phyloP scores from a whole-genome alignment of 2,329 filamentous ascomycete species.

The Cadophora gregata region DNA sequence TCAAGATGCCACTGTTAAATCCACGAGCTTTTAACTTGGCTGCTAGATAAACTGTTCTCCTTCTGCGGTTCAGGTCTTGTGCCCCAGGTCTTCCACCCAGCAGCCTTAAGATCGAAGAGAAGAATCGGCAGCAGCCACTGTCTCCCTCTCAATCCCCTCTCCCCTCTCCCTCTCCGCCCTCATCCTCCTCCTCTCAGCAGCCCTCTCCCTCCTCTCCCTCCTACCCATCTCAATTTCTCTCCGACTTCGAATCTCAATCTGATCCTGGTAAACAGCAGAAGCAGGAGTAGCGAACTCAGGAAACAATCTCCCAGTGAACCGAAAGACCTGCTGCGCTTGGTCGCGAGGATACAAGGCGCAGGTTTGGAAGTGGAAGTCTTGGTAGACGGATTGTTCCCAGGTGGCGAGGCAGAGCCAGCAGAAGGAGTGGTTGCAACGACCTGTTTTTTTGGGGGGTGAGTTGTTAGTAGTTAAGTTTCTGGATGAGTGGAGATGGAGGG shows the following conservation, averaged over 20 bases:
- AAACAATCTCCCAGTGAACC: neutral
- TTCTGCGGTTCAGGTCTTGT: no score
- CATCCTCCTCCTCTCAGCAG: no score
- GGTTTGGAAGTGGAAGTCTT: neutral
- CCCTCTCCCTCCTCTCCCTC: neutral
- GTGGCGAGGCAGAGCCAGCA: conserved; percentile 5
- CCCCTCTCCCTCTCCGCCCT: neutral
- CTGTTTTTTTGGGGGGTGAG: no score
- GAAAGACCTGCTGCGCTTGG: neutral
- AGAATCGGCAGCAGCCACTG: no score
- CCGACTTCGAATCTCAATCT: neutral
- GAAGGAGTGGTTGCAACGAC: neutral
- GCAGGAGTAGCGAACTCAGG: no score
- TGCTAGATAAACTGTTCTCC: no score
- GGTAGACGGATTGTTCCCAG: neutral
- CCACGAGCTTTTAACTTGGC: no score
- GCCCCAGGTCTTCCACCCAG: no score
- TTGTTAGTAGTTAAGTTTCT: no score
- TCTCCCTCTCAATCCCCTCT: neutral
- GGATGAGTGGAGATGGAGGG: neutral
- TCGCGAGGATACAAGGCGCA: neutral
- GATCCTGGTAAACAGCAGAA: neutral
- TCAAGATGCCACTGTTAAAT: no score
- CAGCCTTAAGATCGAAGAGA: no score
- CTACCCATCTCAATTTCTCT: neutral